A percentile compares a stretch with the other conserved stretches of the same genome.
Evolutionary conservation across 2,329 filamentous ascomycete species (phyloP).

Genomic region (Xylariaceae sp.): DNA sequence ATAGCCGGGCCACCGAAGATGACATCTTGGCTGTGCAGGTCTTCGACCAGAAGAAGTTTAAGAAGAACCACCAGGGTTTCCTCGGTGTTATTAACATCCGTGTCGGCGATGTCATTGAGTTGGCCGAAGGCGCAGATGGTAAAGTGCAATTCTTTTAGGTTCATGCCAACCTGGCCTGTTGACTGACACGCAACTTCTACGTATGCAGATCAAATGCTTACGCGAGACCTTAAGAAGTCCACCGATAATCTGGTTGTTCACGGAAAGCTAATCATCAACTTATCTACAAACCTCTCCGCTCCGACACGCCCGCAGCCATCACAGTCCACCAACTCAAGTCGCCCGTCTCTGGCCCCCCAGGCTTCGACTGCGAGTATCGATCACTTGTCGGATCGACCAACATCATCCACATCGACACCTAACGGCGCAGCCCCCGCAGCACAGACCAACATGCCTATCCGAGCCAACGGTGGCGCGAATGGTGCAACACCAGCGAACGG

Average conservation of each 20-base stretch:
- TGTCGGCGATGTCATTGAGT: slow-evolving; percentile 88
- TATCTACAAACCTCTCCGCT: slow-evolving; percentile 80
- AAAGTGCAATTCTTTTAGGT: slow-evolving; percentile 20
- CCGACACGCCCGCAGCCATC: slow-evolving; percentile 51
- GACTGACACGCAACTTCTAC: slow-evolving; percentile 27
- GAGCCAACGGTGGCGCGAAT: slow-evolving; percentile 44
- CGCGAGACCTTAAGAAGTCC: slow-evolving; percentile 92
- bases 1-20: slow-evolving; percentile 83
- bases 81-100: slow-evolving; percentile 96
- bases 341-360: slow-evolving; percentile 43
- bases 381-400: slow-evolving; percentile 44
- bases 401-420: slow-evolving; percentile 47
- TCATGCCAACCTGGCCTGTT: slow-evolving; percentile 25
- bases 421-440: slow-evolving; percentile 41
- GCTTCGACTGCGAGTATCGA: slow-evolving; percentile 43
- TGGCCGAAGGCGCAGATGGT: slow-evolving; percentile 89
- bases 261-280: slow-evolving; percentile 92
- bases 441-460: slow-evolving; percentile 40
- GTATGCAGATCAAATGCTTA: slow-evolving; percentile 89
- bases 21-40: slow-evolving; percentile 97
- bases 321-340: slow-evolving; percentile 39
- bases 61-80: slow-evolving; percentile 99
- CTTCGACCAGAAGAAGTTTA: slow-evolving; percentile 99
- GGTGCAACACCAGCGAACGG: slow-evolving; percentile 35
- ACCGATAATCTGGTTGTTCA: slow-evolving; percentile 97